Evolutionary conservation across 345 rosid species (phyloP).

Genomic region (Alliaria petiolata): DNA sequence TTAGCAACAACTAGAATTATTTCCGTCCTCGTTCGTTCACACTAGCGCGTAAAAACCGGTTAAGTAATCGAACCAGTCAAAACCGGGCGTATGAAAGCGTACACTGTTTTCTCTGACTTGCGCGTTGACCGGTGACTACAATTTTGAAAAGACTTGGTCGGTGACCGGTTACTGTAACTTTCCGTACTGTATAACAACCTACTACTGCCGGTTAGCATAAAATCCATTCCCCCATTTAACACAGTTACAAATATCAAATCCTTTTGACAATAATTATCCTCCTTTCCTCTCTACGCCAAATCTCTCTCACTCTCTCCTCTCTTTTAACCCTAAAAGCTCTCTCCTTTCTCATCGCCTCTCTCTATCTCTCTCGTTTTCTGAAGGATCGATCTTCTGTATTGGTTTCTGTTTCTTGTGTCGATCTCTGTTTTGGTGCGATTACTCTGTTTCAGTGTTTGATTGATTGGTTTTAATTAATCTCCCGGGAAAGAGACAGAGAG

Average conservation of each 20-base stretch:
- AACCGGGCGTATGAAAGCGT: conserved; percentile 41
- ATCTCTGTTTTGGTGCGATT: conserved; percentile 25
- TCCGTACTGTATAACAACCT: conserved; percentile 50
- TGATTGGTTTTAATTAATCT: conserved; percentile 31
- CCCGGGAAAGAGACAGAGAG: conserved; percentile 51
- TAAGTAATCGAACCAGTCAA: conserved; percentile 25
- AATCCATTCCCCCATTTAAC: conserved; percentile 24
- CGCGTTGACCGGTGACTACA: conserved; percentile 16
- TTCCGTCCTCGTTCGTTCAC: conserved; percentile 42
- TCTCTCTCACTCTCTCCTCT: background rate
- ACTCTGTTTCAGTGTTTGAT: conserved; percentile 18
- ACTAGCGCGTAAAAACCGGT: conserved; percentile 24
- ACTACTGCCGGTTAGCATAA: conserved; percentile 47
- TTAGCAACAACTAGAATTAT: background rate
- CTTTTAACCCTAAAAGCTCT: conserved; percentile 11
- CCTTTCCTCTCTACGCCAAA: background rate
- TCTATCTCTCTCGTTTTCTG: background rate
- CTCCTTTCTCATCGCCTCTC: conserved; percentile 20
- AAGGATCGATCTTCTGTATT: background rate
- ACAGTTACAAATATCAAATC: conserved; percentile 23
- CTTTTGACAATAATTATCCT: background rate
- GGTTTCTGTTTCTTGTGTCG: background rate
- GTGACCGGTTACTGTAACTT: conserved; percentile 42
- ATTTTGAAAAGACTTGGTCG: background rate
- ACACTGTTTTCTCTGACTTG: too few species aligned